A percentile compares a stretch with the other conserved stretches of the same genome.
Conservation (phyloP, 2,329 filamentous ascomycete species). For the Microascus cirrosus region DNA sequence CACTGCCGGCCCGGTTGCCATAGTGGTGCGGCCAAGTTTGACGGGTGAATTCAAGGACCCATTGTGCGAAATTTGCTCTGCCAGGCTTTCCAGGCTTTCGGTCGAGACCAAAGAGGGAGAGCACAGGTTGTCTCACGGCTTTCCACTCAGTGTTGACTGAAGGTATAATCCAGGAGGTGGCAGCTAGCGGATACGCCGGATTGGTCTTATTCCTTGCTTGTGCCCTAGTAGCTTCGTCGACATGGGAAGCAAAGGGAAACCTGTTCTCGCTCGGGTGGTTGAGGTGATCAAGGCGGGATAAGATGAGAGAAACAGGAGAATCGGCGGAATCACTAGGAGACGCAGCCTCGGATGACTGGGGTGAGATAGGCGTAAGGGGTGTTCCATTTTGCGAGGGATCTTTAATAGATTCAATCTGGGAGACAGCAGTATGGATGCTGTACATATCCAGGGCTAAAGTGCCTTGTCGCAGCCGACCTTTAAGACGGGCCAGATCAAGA, state of each 20-base stretch:
- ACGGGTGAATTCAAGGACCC: not conserved
- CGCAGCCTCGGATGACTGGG: not conserved
- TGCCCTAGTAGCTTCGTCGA: not conserved
- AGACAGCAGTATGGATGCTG: not conserved
- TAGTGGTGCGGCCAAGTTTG: conserved; percentile 1
- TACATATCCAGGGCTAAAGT: not conserved
- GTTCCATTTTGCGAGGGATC: not conserved
- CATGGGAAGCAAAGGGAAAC: not conserved
- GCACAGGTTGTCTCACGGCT: not conserved
- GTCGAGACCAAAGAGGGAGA: not conserved
- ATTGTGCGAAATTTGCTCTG: conserved; percentile 1
- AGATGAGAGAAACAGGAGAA: not conserved
- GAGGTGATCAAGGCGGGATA: not conserved
- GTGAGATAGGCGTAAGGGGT: not conserved
- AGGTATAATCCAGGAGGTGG: not conserved
- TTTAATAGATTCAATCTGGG: not conserved
- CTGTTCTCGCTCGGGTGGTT: not conserved
- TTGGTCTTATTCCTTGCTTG: conserved; percentile 2
- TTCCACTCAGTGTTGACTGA: not conserved
- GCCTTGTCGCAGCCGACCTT: not conserved
- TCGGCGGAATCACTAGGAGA: not conserved
- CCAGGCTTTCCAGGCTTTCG: not conserved
- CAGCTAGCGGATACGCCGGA: not conserved
- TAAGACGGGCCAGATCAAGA: not conserved
- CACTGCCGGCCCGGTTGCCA: not conserved